A percentile compares a stretch with the other conserved stretches of the same genome.
These are phyloP conservation scores for Berberis vulgaris DNA, from an alignment of 164 flowering plant species.

Conservation along the genomic window DNA sequence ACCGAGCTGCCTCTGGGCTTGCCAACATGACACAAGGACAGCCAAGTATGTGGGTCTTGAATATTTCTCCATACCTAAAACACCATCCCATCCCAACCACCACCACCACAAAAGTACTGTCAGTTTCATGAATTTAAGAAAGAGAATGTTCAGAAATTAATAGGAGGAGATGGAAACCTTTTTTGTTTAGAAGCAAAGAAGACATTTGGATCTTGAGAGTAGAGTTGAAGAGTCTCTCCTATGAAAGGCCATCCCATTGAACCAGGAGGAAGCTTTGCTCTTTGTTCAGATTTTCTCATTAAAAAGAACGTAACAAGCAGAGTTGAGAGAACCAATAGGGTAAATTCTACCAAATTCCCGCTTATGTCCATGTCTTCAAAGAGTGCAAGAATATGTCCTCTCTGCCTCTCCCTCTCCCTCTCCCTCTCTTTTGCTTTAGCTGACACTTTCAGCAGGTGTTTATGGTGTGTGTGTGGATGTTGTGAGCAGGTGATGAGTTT, in stretches of 20 bases:
- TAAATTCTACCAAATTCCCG: neutral
- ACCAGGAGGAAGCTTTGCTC: conserved; percentile 68
- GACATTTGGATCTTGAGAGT: conserved; percentile 64
- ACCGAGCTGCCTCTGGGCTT: conserved; percentile 73
- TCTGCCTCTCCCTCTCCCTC: no score
- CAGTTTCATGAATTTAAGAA: neutral
- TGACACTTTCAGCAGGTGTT: no score
- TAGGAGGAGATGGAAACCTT: conserved; percentile 25
- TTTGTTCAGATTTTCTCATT: conserved; percentile 11
- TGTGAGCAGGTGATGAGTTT: no score
- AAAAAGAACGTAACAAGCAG: conserved; percentile 13
- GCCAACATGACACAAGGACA: conserved; percentile 84
- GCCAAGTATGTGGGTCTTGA: conserved; percentile 83
- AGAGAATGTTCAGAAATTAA: neutral
- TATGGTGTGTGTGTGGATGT: no score
- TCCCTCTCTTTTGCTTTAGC: no score
- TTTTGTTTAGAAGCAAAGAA: conserved; percentile 61
- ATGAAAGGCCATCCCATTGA: conserved; percentile 85
- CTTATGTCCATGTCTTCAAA: neutral
- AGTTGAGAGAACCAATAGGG: neutral
- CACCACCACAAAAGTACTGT: neutral
- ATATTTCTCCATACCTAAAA: conserved; percentile 75
- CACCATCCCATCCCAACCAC: neutral
- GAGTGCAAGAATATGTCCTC: no score
- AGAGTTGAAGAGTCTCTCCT: conserved; percentile 76